Conservation (phyloP, 2,329 filamentous ascomycete species). For the Metarhizium sp. region DNA sequence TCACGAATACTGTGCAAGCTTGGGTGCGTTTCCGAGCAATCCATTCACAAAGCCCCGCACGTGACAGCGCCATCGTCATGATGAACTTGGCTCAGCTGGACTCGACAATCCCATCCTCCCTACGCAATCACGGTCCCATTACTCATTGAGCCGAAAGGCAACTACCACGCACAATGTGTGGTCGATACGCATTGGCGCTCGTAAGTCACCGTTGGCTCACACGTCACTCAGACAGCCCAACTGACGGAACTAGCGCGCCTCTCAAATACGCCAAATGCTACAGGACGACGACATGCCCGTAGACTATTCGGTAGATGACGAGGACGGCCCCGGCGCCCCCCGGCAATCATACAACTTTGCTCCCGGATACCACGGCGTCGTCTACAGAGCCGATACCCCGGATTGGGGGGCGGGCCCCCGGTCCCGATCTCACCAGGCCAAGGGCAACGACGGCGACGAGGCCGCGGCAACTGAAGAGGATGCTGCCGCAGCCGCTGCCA, state of each 20-base stretch:
- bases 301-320: conserved; percentile 57
- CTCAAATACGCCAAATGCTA: conserved; percentile 64
- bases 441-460: neutral
- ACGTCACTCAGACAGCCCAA: neutral
- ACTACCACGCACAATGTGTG: conserved; percentile 21
- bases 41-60: neutral
- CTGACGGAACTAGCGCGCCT: conserved; percentile 50
- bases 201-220: conserved; percentile 13
- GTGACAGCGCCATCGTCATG: neutral
- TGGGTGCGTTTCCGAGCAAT: neutral
- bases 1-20: neutral
- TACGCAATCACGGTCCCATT: too few relatives aligned
- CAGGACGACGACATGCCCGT: conserved; percentile 66
- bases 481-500: neutral
- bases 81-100: neutral
- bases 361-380: conserved; percentile 73
- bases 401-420: conserved; percentile 45
- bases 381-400: conserved; percentile 69
- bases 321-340: conserved; percentile 42
- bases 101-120: neutral
- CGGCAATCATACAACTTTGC: conserved; percentile 88
- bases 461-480: neutral
- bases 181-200: conserved; percentile 25
- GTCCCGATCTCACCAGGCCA: conserved; percentile 5
- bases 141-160: too few relatives aligned